Evolutionary conservation across 2,329 filamentous ascomycete genomes (phyloP), one percentile per base, ranked within the genome.

Genomic region (Ceratocystis smalleyi): DNA sequence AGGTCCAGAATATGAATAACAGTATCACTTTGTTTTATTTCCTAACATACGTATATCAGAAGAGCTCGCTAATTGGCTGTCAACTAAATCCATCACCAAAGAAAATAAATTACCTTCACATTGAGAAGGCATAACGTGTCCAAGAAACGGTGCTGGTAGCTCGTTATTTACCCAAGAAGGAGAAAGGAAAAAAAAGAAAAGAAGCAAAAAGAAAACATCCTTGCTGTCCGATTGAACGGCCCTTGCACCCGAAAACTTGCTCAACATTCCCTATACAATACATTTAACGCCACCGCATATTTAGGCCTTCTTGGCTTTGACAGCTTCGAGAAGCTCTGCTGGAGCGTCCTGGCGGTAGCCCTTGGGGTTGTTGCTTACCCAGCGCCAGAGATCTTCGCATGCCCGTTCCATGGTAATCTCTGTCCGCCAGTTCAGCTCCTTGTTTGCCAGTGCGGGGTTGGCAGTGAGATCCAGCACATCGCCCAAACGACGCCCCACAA

Each of bases 381-480:
- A 99, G 72, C 85, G 86, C 94, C 94, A 99, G 69, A 99, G 80
- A 75, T 99, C 91, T 70, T 86, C 84, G 74, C 94, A 99, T 30
- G 92, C 91, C 74, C 96, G 85, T 77, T 97, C 92, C 73, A 99
- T 84, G 22, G 88, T 91, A 66, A 87, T 80, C 77, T 95, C 83
- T 0, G 94, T 91, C 80, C 91, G 91, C 94, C 94, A 99, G 68
- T 84, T 79, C 63, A 99, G 81, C 78, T 99, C 94, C 73, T 83
- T 78, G 76, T 95, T 95, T 62, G 94, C 94, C 45, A 90, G 83
- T 2, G 83, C 81, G 12, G 94, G 89, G 76, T 96, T 95, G 69
- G 94, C 91, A 24, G 94, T 99, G 59, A 99, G 84, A 76, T 99
- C 88, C 65, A 99, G 80, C 19, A 99, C 94, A 72, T 99, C 94